Conservation (phyloP, 371 early-diverging fungal species). For the Lichtheimia hyalospora region DNA sequence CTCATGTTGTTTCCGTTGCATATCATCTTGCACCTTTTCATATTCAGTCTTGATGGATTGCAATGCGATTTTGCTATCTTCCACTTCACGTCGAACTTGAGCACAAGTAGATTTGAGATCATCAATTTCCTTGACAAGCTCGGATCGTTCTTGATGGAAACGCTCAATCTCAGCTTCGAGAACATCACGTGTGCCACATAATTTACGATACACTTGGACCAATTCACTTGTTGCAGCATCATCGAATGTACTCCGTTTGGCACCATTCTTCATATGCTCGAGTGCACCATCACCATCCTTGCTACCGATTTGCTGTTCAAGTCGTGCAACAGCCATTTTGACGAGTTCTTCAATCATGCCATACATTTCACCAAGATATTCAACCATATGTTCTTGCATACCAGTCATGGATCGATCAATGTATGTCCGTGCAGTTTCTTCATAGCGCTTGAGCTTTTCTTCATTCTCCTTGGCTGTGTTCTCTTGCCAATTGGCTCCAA, state of each 20-base stretch:
- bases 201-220: slow-evolving; percentile 22
- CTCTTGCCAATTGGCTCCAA: slow-evolving; percentile 27
- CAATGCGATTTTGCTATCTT: slow-evolving; percentile 24
- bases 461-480: slow-evolving; percentile 20
- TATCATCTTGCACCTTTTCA: slow-evolving; percentile 19
- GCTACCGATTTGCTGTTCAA: slow-evolving; percentile 11
- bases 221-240: slow-evolving; percentile 3
- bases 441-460: slow-evolving; percentile 44
- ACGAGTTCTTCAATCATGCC: slow-evolving; percentile 47
- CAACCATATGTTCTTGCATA: slow-evolving; percentile 43
- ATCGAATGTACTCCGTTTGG: not conserved
- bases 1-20: slow-evolving; percentile 12
- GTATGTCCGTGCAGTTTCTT: slow-evolving; percentile 43
- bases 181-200: slow-evolving; percentile 21
- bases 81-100: slow-evolving; percentile 24
- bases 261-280: not conserved
- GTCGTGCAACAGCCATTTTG: slow-evolving; percentile 35
- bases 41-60: slow-evolving; percentile 27
- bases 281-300: not conserved
- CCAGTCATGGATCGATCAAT: slow-evolving; percentile 45
- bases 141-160: slow-evolving; percentile 23
- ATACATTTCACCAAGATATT: slow-evolving; percentile 48
- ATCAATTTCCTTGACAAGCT: slow-evolving; percentile 15
- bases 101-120: slow-evolving; percentile 18
- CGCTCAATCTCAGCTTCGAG: slow-evolving; percentile 24